Evolutionary conservation across 169 alveolate species (phyloP), one percentile per base, ranked within the genome.

Genomic region (Eimeria tenella): DNA sequence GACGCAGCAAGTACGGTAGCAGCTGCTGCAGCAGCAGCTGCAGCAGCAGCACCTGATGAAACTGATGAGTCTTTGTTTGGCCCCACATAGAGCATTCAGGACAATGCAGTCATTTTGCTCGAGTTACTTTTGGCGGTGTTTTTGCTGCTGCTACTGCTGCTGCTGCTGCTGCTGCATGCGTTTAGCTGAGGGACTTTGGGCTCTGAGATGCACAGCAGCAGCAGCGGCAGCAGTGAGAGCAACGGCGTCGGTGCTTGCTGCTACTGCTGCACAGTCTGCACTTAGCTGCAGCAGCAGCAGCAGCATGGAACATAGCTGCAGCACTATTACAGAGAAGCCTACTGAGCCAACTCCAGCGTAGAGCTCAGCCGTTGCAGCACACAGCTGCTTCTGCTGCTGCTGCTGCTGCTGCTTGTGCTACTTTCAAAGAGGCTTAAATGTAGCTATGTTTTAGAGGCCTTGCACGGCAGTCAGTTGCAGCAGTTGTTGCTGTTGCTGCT

Each of bases 11-110:
- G 11, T 7, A 68, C 42, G 42, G 52, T 42, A 0, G 68, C 31
- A 11, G 53, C 65, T 31, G 84, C 60, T 52, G 88, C 71, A 79
- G 71, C 65, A n/a, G 88, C 49, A 79, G 70, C 71, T 50, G 71
- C 49, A 7, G 88, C 88, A 79, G 65, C 65, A 42, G 84, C 84
- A 74, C 60, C 58, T 9, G 84, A 13, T 9, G 84, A 50, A 4
- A 10, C 60, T 6, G 84, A 42, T 70, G 15, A 70, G 31, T 70
- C 79, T 70, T 52, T 70, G 15, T 70, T 70, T 70, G 79, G 15
- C 21, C 79, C 79, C 9, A 23, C 79, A 23, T 70, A 70, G 79
- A 31, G 42, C 42, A 31, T 52, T 70, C 23, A 70, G 0, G 49
- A 70, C 53, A 31, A 70, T 52, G 9, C 79, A 42, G 9, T 17